Evolutionary conservation across 768 basidiomycete genomes (phyloP), one percentile per base, ranked within the genome.

Genomic region (Pulveroboletus sp.): DNA sequence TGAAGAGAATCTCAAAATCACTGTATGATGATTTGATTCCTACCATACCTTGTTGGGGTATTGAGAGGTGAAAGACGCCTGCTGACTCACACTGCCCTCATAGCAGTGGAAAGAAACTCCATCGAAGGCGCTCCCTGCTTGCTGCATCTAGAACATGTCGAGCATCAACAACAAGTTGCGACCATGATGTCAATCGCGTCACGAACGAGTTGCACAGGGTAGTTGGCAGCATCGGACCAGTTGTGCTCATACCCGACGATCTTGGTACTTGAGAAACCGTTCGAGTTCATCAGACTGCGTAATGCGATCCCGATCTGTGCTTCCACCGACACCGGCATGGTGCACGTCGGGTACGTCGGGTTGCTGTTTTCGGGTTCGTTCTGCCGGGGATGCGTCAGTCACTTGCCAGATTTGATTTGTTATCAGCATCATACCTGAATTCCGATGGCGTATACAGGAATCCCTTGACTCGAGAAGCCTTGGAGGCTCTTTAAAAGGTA

Each of bases 71-170:
- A 86, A 88, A 2, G 62, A 59, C 36, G 77, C 73, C 62, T 87
- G 85, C 4, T 81, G 61, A 1, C 59, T 64, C 32, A 80, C 78
- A 22, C 60, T 67, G 2, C 85, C 86, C 58, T 58, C 70, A 49
- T 90, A 88, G 57, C 88, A 88, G 62, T 89, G 86, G 61, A 87
- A 89, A 0, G 82, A 70, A 12, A 82, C 84, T 5, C 86, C 86
- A 14, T 75, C 71, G 49, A 85, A 85, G 0, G 81, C 72, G 51
- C 65, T 75, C 3, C 68, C 71, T 6, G 78, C 79, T 39, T 76
- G 71, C 60, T 82, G 73, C 79, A 86, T 81, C 75, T 76, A 43
- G 16, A 46, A 41, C 27, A 20, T 5, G n/a, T 17, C 39, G 12
- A 32, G 12, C 22, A 6, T 62, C 27, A 58, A 44, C 5, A 13